phyloP scores from a whole-genome alignment of 768 basidiomycete genomes.

The Tylopilus sp. region DNA sequence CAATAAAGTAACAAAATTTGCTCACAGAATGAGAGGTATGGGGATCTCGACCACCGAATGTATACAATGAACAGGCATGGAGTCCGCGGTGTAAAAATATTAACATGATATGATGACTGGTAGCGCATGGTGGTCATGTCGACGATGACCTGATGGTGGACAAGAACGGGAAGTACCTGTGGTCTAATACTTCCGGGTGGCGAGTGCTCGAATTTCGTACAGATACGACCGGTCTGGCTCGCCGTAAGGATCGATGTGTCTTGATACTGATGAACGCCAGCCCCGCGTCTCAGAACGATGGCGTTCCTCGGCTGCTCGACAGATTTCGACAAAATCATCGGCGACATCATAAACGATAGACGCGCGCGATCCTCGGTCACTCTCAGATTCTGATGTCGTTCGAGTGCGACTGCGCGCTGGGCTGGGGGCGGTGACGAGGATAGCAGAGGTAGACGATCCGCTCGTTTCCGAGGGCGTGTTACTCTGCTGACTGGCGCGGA shows the following conservation, averaged over 20 bases:
- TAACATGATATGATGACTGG: constrained; percentile 14
- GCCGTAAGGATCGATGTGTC: constrained; percentile 19
- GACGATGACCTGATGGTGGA: background rate
- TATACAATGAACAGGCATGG: constrained; percentile 19
- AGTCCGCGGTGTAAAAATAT: constrained; percentile 20
- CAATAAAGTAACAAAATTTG: constrained; percentile 26
- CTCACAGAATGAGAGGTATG: constrained; percentile 29
- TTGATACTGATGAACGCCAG: constrained; percentile 46
- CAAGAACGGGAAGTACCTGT: constrained; percentile 1
- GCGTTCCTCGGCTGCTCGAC: constrained; percentile 74
- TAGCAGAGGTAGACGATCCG: constrained; percentile 22
- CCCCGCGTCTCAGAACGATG: constrained; percentile 84
- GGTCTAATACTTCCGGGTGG: constrained; percentile 74
- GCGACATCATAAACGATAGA: constrained; percentile 78
- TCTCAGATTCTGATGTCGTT: constrained; percentile 71
- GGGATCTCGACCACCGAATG: constrained; percentile 18
- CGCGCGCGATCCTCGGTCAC: constrained; percentile 71
- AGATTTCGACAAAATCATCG: constrained; percentile 67
- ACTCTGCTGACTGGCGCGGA: constrained; percentile 56
- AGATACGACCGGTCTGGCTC: constrained; percentile 62
- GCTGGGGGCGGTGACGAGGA: constrained; percentile 46
- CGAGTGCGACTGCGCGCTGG: constrained; percentile 62
- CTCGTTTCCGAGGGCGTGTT: constrained; percentile 27
- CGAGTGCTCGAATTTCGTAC: constrained; percentile 81
- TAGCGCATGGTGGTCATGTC: constrained; percentile 1